Evolutionary conservation across 2,329 filamentous ascomycete species (phyloP).

Genomic region (Apiospora phragmitis): DNA sequence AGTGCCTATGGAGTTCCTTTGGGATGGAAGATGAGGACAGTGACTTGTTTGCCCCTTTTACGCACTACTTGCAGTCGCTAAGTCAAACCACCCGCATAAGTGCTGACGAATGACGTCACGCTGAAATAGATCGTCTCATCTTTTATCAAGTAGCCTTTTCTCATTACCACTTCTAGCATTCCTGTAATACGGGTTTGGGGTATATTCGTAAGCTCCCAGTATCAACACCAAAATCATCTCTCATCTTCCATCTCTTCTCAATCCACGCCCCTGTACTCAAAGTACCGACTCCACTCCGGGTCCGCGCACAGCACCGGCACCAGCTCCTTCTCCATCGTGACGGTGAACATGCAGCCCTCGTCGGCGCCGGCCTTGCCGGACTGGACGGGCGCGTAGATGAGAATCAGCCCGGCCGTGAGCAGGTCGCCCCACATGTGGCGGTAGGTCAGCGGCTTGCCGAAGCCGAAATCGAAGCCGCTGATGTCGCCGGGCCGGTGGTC

Average conservation of each 20-base stretch:
- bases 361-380: constrained; percentile 17
- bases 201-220: too few species aligned
- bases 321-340: constrained; percentile 20
- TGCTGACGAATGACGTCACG: neutral
- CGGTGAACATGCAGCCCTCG: constrained; percentile 22
- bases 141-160: too few species aligned
- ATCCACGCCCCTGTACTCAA: constrained; percentile 23
- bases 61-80: neutral
- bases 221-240: neutral
- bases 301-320: constrained; percentile 17
- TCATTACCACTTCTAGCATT: too few species aligned
- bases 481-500: constrained; percentile 21
- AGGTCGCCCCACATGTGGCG: constrained; percentile 18
- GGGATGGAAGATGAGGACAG: too few species aligned
- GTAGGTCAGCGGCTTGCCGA: constrained; percentile 18
- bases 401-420: constrained; percentile 17
- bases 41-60: too few species aligned
- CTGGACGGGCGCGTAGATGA: constrained; percentile 19
- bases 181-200: neutral
- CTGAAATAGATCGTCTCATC: neutral
- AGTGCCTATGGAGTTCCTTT: too few species aligned
- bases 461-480: constrained; percentile 21
- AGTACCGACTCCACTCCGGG: constrained; percentile 21
- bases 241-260: neutral
- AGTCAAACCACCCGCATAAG: neutral